These are phyloP conservation scores for Entamoeba moshkovskii DNA, from an alignment of 208 protist genomes.

Conservation along the genomic window DNA sequence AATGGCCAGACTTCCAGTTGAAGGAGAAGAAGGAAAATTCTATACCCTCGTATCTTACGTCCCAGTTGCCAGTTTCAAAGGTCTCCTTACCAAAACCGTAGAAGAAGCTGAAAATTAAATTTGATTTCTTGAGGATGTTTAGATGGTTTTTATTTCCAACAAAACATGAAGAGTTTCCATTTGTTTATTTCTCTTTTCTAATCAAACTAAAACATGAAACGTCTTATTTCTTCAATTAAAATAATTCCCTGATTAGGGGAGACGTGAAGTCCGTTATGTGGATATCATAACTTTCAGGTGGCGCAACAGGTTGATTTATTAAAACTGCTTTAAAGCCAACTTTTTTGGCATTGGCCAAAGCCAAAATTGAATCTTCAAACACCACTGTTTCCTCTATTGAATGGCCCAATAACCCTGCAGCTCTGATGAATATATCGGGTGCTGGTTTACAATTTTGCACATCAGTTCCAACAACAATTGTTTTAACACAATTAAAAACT, in stretches of 20 bases:
- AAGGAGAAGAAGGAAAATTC: slow-evolving; percentile 10
- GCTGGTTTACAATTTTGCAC: background rate
- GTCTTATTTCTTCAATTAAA: no score
- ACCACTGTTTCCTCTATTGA: background rate
- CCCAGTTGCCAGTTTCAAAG: slow-evolving; percentile 5
- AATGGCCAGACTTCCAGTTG: background rate
- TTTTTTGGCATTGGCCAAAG: background rate
- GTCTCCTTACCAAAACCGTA: slow-evolving; percentile 2
- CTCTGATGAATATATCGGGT: background rate
- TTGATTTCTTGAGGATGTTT: no score
- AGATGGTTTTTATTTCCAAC: no score
- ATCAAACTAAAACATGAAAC: no score
- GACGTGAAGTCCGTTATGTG: no score
- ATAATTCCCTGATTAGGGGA: no score
- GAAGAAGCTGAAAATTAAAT: background rate
- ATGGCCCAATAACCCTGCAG: background rate
- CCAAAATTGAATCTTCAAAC: background rate
- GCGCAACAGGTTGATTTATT: background rate
- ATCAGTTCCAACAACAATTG: background rate
- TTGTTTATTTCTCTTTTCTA: no score
- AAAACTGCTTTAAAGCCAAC: background rate
- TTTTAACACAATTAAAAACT: background rate
- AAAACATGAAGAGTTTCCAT: no score
- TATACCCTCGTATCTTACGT: slow-evolving; percentile 10
- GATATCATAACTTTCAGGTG: no score